Evolutionary conservation across 805 yeast species (phyloP).

Genomic region (Wickerhamomyces chaumierensis): DNA sequence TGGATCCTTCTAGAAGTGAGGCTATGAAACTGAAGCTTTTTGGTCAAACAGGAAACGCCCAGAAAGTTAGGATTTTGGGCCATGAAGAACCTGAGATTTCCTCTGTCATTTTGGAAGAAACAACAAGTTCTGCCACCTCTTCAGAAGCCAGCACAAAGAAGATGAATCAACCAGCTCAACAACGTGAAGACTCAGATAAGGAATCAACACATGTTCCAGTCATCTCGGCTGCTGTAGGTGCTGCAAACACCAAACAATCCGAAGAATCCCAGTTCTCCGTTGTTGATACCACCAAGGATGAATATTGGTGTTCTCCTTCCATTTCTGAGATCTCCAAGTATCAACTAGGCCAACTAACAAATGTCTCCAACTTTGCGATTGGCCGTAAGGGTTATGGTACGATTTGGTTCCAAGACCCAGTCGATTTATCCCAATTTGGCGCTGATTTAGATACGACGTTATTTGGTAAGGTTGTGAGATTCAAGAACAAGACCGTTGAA

Average conservation of each 20-base stretch:
- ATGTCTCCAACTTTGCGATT: conserved; percentile 51
- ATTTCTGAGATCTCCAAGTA: conserved; percentile 34
- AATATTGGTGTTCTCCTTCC: conserved; percentile 69
- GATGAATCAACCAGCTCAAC: background rate
- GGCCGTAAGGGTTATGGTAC: conserved; percentile 64
- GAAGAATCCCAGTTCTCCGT: background rate
- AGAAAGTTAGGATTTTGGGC: conserved; percentile 18
- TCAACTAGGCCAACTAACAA: conserved; percentile 35
- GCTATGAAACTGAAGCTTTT: conserved; percentile 30
- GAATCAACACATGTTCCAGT: too few species aligned
- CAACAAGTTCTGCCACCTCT: too few species aligned
- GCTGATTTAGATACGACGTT: conserved; percentile 23
- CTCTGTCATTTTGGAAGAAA: too few species aligned
- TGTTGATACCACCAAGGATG: conserved; percentile 14
- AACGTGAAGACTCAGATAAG: too few species aligned
- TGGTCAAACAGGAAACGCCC: conserved; percentile 17
- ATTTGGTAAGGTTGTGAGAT: conserved; percentile 32
- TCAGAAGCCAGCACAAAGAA: too few species aligned
- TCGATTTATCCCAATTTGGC: conserved; percentile 50
- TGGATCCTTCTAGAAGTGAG: conserved; percentile 31
- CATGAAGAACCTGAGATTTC: conserved; percentile 7
- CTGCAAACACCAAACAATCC: background rate
- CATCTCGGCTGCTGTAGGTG: too few species aligned
- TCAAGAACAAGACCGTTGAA: conserved; percentile 39
- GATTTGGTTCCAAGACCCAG: conserved; percentile 53